Evolutionary conservation across 1,139 yeast species (phyloP), one percentile per base, ranked within the genome.

Genomic region (Debaryomyces singareniensis): DNA sequence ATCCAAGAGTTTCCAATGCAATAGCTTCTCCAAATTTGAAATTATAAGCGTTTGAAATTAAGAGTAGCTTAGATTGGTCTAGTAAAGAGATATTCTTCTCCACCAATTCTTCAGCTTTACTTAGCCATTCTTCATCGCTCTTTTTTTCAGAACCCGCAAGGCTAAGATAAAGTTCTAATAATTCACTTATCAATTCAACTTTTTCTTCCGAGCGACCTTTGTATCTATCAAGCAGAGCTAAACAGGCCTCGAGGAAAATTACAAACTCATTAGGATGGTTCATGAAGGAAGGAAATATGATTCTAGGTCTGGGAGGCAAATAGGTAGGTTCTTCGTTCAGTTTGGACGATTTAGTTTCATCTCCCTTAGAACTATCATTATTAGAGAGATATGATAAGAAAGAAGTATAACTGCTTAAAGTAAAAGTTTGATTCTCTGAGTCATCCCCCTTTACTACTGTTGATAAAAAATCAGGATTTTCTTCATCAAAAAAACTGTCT

Each of bases 181-280:
- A 59, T 0, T 96, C 86, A 6, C 83, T 74, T 33, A 84, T 59
- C 22, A 89, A 66, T 29, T 83, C 95, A 33, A 69, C 71, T 40
- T 78, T 75, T 44, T 86, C 95, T 39, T 71, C 71, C 13, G 62
- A 61, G 35, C 76, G 71, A 0, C 93, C 94, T 36, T 82, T 91
- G 47, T 77, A 83, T 37, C 68, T 71, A 36, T 82, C 89, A 49
- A 84, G 84, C 5, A 84, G 71, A 42, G 81, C 86, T 12, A 87
- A 60, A 45, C 96, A 86, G 0, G 97, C 96, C 49, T 91, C 98
- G 33, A 91, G 57, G 42, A 93, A 89, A n/a, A 85, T 83, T 13
- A 89, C 94, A 66, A 91, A 89, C 46, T 89, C 93, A 46, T 79
- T 74, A 0, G 94, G 87, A 48, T 83, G 86, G 44, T 80, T 75